A percentile compares a stretch with the other conserved stretches of the same genome.
Conservation (phyloP, 2,329 filamentous ascomycete genomes). For the Alternaria burnsii region DNA sequence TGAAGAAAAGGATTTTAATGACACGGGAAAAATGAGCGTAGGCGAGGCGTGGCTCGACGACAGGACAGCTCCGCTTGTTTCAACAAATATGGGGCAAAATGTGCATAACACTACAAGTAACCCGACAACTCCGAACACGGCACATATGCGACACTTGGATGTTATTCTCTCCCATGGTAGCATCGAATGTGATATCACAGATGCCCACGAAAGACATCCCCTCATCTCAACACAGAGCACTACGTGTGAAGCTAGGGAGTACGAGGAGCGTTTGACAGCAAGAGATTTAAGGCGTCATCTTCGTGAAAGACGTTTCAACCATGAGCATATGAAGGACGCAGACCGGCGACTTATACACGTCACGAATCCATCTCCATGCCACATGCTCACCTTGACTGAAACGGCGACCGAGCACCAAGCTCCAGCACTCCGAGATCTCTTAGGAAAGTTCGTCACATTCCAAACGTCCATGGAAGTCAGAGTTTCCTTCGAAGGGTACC, state of each 20-base stretch:
- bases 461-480: constrained; percentile 2
- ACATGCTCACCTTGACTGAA: background rate
- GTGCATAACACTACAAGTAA: too few species aligned
- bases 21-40: too few species aligned
- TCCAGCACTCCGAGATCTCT: background rate
- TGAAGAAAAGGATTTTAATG: too few species aligned
- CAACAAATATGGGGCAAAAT: background rate
- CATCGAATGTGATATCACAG: too few species aligned
- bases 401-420: background rate
- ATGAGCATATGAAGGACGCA: background rate
- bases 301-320: constrained; percentile 7
- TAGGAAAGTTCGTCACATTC: background rate
- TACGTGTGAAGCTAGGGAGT: background rate
- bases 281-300: background rate
- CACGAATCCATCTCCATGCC: background rate
- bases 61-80: background rate
- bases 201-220: too few species aligned
- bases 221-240: too few species aligned
- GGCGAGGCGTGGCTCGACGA: constrained; percentile 11
- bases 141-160: too few species aligned
- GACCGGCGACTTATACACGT: constrained; percentile 9
- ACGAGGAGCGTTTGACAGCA: background rate
- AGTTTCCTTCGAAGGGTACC: background rate
- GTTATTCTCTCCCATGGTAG: too few species aligned
- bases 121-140: background rate